Evolutionary conservation across 2,329 filamentous ascomycete genomes (phyloP).

Genomic region (Trichoderma simmonsii): DNA sequence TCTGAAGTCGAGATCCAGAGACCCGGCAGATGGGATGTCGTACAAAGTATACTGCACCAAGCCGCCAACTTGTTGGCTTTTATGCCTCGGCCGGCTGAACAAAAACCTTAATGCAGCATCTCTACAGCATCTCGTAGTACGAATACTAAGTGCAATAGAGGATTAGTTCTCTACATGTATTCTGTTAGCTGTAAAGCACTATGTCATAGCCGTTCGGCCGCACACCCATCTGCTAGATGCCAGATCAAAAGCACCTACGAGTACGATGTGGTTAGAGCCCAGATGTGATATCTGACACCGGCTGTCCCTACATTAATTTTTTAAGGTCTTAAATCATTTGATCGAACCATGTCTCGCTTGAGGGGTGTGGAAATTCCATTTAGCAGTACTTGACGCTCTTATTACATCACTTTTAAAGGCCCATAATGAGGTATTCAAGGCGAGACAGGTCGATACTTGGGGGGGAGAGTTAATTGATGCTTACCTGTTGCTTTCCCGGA

Average conservation of each 20-base stretch:
- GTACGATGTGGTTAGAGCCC: not conserved
- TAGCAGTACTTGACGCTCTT: not conserved
- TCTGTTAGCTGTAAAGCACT: not conserved
- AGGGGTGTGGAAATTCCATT: not conserved
- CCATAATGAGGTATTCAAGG: not conserved
- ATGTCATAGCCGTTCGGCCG: not conserved
- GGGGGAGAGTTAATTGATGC: not conserved
- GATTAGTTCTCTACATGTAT: not conserved
- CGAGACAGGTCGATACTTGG: not conserved
- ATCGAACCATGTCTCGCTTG: not conserved
- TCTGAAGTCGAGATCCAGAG: not conserved
- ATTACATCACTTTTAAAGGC: not conserved
- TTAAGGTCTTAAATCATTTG: not conserved
- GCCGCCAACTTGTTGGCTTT: not conserved
- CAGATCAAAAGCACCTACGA: not conserved
- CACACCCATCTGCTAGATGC: not conserved
- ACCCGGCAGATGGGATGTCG: slow-evolving; percentile 9
- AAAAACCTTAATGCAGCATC: not conserved
- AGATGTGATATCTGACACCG: not conserved
- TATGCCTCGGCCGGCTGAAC: not conserved
- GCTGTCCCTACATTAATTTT: not conserved
- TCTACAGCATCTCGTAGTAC: not conserved
- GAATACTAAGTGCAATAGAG: not conserved
- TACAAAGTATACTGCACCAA: not conserved
- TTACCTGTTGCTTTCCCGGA: too few species aligned